Evolutionary conservation across 2,329 filamentous ascomycete species (phyloP).

Genomic region (Ophiocordyceps sinensis): DNA sequence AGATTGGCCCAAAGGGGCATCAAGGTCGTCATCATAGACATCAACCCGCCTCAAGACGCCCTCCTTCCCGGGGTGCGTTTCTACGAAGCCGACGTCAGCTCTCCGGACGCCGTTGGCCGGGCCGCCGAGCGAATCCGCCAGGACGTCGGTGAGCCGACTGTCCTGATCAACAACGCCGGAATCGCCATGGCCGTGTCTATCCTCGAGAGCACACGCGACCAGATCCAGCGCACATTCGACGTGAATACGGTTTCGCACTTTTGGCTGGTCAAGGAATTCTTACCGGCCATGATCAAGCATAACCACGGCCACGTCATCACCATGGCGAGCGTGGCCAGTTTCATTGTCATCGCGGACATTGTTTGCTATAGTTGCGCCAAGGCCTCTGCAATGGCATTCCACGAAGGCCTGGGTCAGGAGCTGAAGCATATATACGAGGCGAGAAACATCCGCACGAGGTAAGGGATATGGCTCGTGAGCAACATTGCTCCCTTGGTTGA

Average conservation of each 20-base stretch:
- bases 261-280: conserved; percentile 47
- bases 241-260: conserved; percentile 56
- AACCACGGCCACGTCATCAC: conserved; percentile 63
- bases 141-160: conserved; percentile 44
- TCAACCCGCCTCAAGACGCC: conserved; percentile 13
- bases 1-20: conserved; percentile 26
- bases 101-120: conserved; percentile 26
- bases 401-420: conserved; percentile 47
- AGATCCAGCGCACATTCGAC: conserved; percentile 49
- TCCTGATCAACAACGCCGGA: conserved; percentile 60
- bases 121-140: conserved; percentile 23
- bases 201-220: conserved; percentile 37
- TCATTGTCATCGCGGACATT: conserved; percentile 42
- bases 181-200: conserved; percentile 44
- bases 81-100: conserved; percentile 25
- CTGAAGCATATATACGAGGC: conserved; percentile 40
- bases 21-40: conserved; percentile 55
- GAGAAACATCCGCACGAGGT: no score
- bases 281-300: conserved; percentile 44
- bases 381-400: conserved; percentile 49
- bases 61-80: conserved; percentile 9
- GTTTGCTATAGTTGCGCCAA: conserved; percentile 54
- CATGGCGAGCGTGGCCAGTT: conserved; percentile 51
- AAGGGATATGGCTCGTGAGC: no score
- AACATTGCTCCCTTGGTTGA: no score